Evolutionary conservation across 768 basidiomycete genomes (phyloP).

Genomic region (Tephrocybe sp.): DNA sequence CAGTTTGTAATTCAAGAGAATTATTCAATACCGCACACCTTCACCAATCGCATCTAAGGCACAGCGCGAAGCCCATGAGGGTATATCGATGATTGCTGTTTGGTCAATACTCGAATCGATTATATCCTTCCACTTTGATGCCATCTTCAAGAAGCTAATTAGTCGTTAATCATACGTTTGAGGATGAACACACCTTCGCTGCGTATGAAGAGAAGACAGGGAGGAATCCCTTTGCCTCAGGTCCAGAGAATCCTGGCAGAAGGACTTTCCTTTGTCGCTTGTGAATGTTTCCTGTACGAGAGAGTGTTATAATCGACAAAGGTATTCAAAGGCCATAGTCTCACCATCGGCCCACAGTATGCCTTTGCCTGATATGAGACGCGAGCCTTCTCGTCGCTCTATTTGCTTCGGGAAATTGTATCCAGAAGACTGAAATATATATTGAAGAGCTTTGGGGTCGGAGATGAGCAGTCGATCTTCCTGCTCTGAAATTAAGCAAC

Average conservation of each 20-base stretch:
- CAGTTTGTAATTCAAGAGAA: not conserved
- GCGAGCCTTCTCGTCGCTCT: constrained; percentile 35
- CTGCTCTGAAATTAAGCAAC: constrained; percentile 21
- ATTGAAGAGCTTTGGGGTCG: constrained; percentile 49
- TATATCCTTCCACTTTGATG: constrained; percentile 38
- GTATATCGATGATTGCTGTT: constrained; percentile 32
- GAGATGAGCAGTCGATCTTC: constrained; percentile 43
- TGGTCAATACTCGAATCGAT: constrained; percentile 27
- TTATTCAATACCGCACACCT: constrained; percentile 32
- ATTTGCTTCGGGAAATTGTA: constrained; percentile 42
- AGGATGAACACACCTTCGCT: constrained; percentile 24
- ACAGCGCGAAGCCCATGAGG: constrained; percentile 41
- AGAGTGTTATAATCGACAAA: not conserved
- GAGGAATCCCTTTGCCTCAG: constrained; percentile 40
- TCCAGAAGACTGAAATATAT: constrained; percentile 42
- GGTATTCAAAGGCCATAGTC: constrained; percentile 14
- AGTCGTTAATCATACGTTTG: constrained; percentile 4
- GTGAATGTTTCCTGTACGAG: constrained; percentile 34
- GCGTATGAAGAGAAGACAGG: constrained; percentile 38
- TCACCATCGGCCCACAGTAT: constrained; percentile 42
- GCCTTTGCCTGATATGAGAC: constrained; percentile 34
- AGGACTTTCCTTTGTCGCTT: constrained; percentile 47
- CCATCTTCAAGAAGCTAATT: constrained; percentile 27
- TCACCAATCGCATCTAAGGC: constrained; percentile 52
- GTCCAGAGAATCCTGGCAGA: constrained; percentile 43